These are phyloP conservation scores for Paecilomyces sp. DNA, from an alignment of 2,329 filamentous ascomycete species.

Conservation along the genomic window DNA sequence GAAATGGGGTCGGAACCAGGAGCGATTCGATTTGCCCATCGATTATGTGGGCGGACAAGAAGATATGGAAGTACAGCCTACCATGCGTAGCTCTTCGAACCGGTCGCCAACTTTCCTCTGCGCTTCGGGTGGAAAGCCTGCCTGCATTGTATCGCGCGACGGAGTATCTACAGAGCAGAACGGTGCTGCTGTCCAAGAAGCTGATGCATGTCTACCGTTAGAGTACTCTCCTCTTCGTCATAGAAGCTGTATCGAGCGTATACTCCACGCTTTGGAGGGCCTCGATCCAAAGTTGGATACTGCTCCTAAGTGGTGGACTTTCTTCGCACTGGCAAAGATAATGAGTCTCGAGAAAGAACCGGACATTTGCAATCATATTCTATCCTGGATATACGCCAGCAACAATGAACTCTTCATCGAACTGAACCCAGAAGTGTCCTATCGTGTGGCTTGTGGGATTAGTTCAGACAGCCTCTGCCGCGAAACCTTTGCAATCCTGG, in stretches of 20 bases:
- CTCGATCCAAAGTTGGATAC: conserved; percentile 54
- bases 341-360: conserved; percentile 39
- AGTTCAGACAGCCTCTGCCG: conserved; percentile 26
- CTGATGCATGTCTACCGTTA: conserved; percentile 11
- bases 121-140: neutral
- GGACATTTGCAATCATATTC: conserved; percentile 40
- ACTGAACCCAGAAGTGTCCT: conserved; percentile 53
- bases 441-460: conserved; percentile 48
- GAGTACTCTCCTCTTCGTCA: conserved; percentile 62
- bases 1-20: conserved; percentile 45
- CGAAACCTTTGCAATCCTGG: conserved; percentile 53
- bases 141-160: neutral
- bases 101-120: neutral
- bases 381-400: conserved; percentile 52
- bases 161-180: neutral
- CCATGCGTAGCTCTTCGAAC: neutral
- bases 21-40: conserved; percentile 31
- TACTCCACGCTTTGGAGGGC: conserved; percentile 53
- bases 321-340: conserved; percentile 55
- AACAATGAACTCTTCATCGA: conserved; percentile 56
- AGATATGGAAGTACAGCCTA: conserved; percentile 21
- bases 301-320: conserved; percentile 59
- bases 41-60: conserved; percentile 44
- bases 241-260: conserved; percentile 54
- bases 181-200: neutral